Conservation (phyloP, 116 monocot genomes). For the Papilionanthe hybrid region DNA sequence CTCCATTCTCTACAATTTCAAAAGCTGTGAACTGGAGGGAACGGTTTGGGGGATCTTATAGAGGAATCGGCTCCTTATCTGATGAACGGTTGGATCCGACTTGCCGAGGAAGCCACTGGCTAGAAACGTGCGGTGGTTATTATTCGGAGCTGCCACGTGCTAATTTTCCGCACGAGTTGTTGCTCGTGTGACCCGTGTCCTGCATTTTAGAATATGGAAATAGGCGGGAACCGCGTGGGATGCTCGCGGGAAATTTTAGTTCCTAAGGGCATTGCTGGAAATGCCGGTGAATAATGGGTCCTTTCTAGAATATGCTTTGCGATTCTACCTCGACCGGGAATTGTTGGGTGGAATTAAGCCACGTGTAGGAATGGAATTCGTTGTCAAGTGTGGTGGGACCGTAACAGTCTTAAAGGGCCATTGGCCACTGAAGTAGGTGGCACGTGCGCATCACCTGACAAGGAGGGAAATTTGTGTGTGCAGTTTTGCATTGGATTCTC, state of each 20-base stretch:
- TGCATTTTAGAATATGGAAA: neutral
- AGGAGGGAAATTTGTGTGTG: neutral
- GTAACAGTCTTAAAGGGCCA: no score
- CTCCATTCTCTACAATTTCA: constrained; percentile 6
- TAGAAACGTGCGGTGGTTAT: neutral
- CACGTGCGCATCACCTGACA: constrained; percentile 7
- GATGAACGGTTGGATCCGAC: neutral
- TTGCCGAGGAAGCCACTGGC: neutral
- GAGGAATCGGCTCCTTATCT: neutral
- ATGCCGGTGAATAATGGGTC: neutral
- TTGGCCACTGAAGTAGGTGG: neutral
- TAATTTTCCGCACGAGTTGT: neutral
- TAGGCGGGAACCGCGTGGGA: neutral
- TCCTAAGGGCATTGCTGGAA: neutral
- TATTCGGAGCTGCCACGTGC: neutral
- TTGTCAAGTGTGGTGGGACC: neutral
- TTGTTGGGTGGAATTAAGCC: neutral
- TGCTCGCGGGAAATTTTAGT: constrained; percentile 3
- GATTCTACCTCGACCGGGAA: neutral
- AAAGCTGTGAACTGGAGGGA: neutral
- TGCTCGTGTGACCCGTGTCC: neutral
- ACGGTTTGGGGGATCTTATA: neutral
- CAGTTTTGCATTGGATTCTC: constrained; percentile 2
- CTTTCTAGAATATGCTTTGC: neutral
- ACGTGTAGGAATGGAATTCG: neutral